Conservation (phyloP, 768 basidiomycete genomes). For the Tricholoma sp. region DNA sequence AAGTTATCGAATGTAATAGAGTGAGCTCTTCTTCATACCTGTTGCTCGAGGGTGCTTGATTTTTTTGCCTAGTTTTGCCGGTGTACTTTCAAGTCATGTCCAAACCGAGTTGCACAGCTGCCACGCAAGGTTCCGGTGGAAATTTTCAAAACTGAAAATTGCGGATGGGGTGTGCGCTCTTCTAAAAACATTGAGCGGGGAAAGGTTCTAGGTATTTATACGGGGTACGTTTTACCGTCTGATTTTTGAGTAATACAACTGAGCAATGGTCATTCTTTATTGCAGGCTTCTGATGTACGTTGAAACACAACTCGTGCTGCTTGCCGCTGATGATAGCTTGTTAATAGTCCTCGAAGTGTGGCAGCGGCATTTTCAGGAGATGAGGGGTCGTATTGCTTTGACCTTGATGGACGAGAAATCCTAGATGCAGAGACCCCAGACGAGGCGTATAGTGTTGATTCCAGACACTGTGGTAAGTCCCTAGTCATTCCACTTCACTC, state of each 20-base stretch:
- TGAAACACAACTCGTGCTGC: background rate
- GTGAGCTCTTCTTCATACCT: slow-evolving; percentile 24
- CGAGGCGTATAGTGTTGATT: slow-evolving; percentile 51
- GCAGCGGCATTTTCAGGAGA: slow-evolving; percentile 32
- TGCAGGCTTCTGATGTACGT: slow-evolving; percentile 44
- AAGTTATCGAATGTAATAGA: slow-evolving; percentile 65
- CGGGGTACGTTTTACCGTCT: slow-evolving; percentile 43
- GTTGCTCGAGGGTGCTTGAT: too few relatives aligned
- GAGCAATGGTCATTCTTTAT: background rate
- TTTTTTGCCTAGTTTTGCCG: slow-evolving; percentile 32
- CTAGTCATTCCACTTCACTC: background rate
- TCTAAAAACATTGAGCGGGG: slow-evolving; percentile 37
- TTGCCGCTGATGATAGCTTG: background rate
- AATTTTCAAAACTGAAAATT: slow-evolving; percentile 55
- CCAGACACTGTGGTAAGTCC: slow-evolving; percentile 41
- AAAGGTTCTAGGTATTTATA: slow-evolving; percentile 63
- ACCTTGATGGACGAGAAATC: slow-evolving; percentile 54
- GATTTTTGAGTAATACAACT: background rate
- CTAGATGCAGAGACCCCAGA: slow-evolving; percentile 26
- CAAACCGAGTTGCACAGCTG: slow-evolving; percentile 57
- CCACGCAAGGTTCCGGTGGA: slow-evolving; percentile 55
- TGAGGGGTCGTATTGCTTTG: slow-evolving; percentile 49
- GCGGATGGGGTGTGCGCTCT: slow-evolving; percentile 67
- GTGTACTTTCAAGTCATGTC: slow-evolving; percentile 47
- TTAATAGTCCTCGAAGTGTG: slow-evolving; percentile 36